Evolutionary conservation across 2,329 filamentous ascomycete species (phyloP), one percentile per base, ranked within the genome.

Genomic region (Dissoconium aciculare): DNA sequence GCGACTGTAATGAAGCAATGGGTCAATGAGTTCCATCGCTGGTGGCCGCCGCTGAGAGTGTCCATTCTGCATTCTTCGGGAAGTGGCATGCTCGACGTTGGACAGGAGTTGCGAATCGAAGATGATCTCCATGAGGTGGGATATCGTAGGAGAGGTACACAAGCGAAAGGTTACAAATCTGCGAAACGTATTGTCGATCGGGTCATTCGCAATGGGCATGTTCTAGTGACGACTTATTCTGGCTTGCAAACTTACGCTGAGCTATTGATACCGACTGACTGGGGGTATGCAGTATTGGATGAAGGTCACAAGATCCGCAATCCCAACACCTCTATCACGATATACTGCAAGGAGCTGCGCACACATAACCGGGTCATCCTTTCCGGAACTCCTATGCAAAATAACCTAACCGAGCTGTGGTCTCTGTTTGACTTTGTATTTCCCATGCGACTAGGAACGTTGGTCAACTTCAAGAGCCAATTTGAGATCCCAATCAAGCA

Each of bases 301-400:
- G 89, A 98, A 62, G 89, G 91, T 3, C 91, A 98, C 58, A 94
- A 94, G 55, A 98, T 98, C 44, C 77, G 89, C 23, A 98, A 98
- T 45, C 89, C 89, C 0, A 91, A 95, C 46, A 84, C 89, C 0
- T 78, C 81, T 5, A 89, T 98, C 40, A 94, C 91, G 0, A 81
- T 95, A 31, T 81, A 84, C 42, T 93, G 84, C 65, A 98, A 98
- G 52, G 82, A 94, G 53, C 61, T 98, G 8, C 76, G 79, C 17
- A 98, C 89, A 0, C 71, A 80, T 1, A 89, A 95, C 46, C 73
- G 91, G 13, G 68, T 95, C 39, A 95, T 98, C 36, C 63, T 98
- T 1, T 95, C 91, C 0, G 89, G 89, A 4, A 98, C 89, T 0
- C 91, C 91, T 0, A 91, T 98, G 65, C 91, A 98, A 54, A 98